A percentile compares a stretch with the other conserved stretches of the same genome.
Evolutionary conservation across 176 grass and related monocot species (phyloP).

Genomic region (barley (Hordeum vulgare)): MorexV3_pseudomolecules_assembly NC_058522.1:490204129-490204628

Average conservation of each 20-base stretch:
- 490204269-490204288: neutral
- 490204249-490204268: neutral
- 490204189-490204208: neutral
- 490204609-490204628: constrained; percentile 10
- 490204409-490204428: constrained; percentile 95
- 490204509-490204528: constrained; percentile 71
- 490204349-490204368: constrained; percentile 88
- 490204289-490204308: constrained; percentile 62
- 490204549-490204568: neutral
- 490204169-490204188: neutral
- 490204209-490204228: no score
- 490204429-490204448: constrained; percentile 93
- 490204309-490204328: constrained; percentile 97
- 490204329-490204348: constrained; percentile 97
- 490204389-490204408: constrained; percentile 93
- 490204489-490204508: constrained; percentile 58
- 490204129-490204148: constrained; percentile 21
- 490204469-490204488: constrained; percentile 88
- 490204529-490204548: constrained; percentile 2
- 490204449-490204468: constrained; percentile 98
- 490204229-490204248: no score
- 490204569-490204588: constrained; percentile 12
- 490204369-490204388: constrained; percentile 99
- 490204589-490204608: constrained; percentile 1
- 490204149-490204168: neutral